A percentile compares a stretch with the other conserved stretches of the same genome.
Evolutionary conservation across 441 rosid species (phyloP).

Genomic region (Geranium incanum): DNA sequence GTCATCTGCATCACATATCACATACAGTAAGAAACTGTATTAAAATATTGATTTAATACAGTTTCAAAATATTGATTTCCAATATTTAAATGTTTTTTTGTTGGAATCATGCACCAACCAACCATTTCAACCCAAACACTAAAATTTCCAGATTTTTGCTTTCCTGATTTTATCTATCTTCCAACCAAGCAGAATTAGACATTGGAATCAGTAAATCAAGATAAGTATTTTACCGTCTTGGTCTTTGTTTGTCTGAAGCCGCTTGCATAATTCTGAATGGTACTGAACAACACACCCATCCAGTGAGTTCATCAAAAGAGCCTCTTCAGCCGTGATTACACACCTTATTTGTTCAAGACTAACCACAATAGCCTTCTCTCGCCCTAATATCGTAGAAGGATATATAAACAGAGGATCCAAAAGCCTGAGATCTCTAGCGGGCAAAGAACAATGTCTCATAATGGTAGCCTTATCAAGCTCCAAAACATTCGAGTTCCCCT

Average conservation of each 20-base stretch:
- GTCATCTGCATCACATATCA: constrained; percentile 61
- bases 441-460: constrained; percentile 92
- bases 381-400: constrained; percentile 77
- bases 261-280: constrained; percentile 72
- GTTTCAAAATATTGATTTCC: not conserved
- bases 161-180: not conserved
- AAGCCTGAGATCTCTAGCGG: constrained; percentile 83
- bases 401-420: constrained; percentile 92
- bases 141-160: not conserved
- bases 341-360: constrained; percentile 90
- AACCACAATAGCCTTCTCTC: constrained; percentile 89
- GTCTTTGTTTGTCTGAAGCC: constrained; percentile 59
- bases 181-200: not conserved
- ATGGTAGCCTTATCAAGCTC: constrained; percentile 84
- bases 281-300: constrained; percentile 68
- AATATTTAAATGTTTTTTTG: too few species aligned
- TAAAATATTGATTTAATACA: too few species aligned
- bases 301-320: constrained; percentile 74
- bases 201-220: not conserved
- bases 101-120: constrained; percentile 3
- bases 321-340: constrained; percentile 92
- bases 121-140: constrained; percentile 6
- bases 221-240: constrained; percentile 37
- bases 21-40: constrained; percentile 19
- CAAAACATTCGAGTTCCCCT: constrained; percentile 55